phyloP scores from a whole-genome alignment of 169 alveolate species.

The Amoebophrya sp. region DNA sequence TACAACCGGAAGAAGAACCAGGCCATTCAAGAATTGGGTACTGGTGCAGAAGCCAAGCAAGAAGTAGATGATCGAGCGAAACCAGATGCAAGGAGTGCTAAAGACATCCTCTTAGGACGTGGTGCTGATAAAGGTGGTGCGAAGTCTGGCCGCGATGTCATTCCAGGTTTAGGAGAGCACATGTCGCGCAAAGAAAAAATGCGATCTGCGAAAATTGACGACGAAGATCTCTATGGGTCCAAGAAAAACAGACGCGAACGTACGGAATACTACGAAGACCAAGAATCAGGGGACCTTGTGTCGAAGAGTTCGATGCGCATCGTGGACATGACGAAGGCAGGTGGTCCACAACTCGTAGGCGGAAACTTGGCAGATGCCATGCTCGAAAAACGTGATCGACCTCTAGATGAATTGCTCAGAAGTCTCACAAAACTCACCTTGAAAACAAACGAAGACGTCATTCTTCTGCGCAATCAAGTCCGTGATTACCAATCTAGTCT shows the following conservation, averaged over 20 bases:
- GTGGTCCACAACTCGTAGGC: background rate
- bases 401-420: background rate
- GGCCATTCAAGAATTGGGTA: background rate
- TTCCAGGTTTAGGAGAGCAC: background rate
- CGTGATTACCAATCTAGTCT: background rate
- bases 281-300: background rate
- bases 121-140: background rate
- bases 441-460: background rate
- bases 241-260: background rate
- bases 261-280: background rate
- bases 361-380: background rate
- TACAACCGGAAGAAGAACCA: background rate
- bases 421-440: background rate
- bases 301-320: background rate
- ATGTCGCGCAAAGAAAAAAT: background rate
- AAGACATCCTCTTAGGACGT: background rate
- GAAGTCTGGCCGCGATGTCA: background rate
- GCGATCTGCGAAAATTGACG: background rate
- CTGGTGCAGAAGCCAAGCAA: background rate
- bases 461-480: background rate
- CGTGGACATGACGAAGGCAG: conserved; percentile 6
- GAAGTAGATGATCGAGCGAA: background rate
- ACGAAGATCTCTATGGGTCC: background rate
- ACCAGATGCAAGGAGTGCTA: background rate
- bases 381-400: background rate